Evolutionary conservation across 768 basidiomycete species (phyloP).

Genomic region (Kwoniella dejecticola): DNA sequence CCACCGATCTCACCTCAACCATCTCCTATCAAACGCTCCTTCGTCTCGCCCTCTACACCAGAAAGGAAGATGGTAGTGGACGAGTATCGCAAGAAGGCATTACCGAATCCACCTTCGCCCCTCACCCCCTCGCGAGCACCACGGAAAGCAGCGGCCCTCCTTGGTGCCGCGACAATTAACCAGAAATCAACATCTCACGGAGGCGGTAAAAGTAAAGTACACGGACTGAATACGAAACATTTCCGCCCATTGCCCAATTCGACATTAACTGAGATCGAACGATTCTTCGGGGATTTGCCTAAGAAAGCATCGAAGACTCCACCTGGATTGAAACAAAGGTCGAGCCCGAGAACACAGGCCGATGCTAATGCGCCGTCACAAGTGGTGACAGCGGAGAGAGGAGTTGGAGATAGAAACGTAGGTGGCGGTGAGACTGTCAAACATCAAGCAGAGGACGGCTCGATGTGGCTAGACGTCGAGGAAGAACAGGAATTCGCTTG

Average conservation of each 20-base stretch:
- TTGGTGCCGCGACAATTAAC: conserved; percentile 23
- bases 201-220: neutral
- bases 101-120: conserved; percentile 22
- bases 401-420: conserved; percentile 16
- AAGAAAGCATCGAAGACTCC: neutral
- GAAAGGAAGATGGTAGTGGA: neutral
- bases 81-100: neutral
- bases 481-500: conserved; percentile 51
- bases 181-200: neutral
- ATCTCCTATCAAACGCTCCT: conserved; percentile 19
- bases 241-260: conserved; percentile 36
- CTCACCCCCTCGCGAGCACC: conserved; percentile 46
- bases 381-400: conserved; percentile 11
- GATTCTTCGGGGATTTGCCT: conserved; percentile 44
- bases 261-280: conserved; percentile 38
- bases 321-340: neutral
- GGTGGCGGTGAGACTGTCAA: conserved; percentile 21
- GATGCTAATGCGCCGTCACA: conserved; percentile 4
- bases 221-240: conserved; percentile 22
- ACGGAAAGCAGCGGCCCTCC: conserved; percentile 40
- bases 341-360: no score
- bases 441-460: conserved; percentile 32
- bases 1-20: conserved; percentile 26
- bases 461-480: conserved; percentile 46
- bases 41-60: neutral